These are phyloP conservation scores for Ophiostoma piceae DNA, from an alignment of 2,329 filamentous ascomycete genomes.

Conservation along the genomic window DNA sequence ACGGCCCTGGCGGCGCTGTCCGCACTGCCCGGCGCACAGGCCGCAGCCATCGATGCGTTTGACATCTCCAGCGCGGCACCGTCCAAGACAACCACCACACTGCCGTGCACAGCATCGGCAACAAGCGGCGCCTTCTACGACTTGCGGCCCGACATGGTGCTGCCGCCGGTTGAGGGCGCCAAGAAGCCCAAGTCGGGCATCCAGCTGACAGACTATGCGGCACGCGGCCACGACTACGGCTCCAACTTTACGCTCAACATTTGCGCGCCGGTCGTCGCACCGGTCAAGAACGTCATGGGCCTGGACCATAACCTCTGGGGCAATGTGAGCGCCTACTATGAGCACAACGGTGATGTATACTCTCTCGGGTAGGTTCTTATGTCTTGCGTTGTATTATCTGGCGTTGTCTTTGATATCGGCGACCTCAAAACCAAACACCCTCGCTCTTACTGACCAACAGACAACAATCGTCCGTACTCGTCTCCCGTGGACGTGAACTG, in stretches of 20 bases:
- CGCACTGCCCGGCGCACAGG: constrained; percentile 13
- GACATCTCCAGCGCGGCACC: constrained; percentile 15
- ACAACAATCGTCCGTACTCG: constrained; percentile 49
- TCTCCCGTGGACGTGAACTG: constrained; percentile 65
- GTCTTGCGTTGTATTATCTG: neutral
- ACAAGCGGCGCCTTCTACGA: constrained; percentile 56
- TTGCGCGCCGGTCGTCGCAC: constrained; percentile 68
- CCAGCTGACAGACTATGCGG: constrained; percentile 51
- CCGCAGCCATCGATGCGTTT: constrained; percentile 6
- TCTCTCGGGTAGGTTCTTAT: constrained; percentile 63
- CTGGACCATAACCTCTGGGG: constrained; percentile 56
- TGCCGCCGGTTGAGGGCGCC: constrained; percentile 39
- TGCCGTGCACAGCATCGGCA: constrained; percentile 52
- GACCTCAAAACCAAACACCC: neutral
- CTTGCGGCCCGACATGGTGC: constrained; percentile 50
- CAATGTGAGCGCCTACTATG: constrained; percentile 77
- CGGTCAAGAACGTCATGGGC: constrained; percentile 58
- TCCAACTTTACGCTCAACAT: constrained; percentile 82
- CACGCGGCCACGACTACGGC: constrained; percentile 69
- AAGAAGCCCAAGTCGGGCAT: constrained; percentile 44
- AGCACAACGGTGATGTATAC: constrained; percentile 58
- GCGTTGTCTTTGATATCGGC: no score
- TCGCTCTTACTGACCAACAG: constrained; percentile 35
- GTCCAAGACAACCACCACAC: constrained; percentile 38
- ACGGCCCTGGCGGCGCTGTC: constrained; percentile 19